phyloP scores from a whole-genome alignment of 768 basidiomycete species.

The Boletus eberwhitei region DNA sequence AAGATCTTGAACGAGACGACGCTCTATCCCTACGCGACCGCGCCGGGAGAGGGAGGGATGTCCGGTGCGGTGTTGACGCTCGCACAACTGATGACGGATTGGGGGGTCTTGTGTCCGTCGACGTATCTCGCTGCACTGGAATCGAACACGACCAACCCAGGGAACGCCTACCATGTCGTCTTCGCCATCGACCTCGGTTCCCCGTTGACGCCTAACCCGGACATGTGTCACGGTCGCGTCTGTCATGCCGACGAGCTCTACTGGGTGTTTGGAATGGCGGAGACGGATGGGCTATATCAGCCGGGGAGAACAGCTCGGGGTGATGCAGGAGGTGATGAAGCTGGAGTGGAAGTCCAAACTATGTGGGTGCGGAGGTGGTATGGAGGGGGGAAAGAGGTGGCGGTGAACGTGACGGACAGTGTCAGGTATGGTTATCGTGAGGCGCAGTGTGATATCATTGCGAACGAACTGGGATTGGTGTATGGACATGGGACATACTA shows the following conservation, averaged over 20 bases:
- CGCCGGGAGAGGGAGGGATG: background rate
- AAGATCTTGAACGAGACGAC: constrained; percentile 11
- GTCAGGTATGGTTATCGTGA: constrained; percentile 4
- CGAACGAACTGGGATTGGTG: constrained; percentile 6
- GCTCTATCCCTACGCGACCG: constrained; percentile 19
- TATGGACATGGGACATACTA: constrained; percentile 1
- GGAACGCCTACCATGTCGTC: too few relatives aligned
- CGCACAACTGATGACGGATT: constrained; percentile 13
- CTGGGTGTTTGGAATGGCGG: too few relatives aligned
- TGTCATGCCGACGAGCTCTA: too few relatives aligned
- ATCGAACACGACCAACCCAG: too few relatives aligned
- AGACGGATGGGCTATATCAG: constrained; percentile 14
- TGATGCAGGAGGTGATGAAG: constrained; percentile 7
- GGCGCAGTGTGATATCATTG: constrained; percentile 9
- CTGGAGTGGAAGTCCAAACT: constrained; percentile 19
- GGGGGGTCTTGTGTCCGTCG: background rate
- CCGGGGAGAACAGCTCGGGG: background rate
- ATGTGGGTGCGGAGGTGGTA: constrained; percentile 9
- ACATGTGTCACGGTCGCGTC: constrained; percentile 9
- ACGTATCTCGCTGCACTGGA: too few relatives aligned
- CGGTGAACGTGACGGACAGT: constrained; percentile 7
- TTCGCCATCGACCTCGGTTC: background rate
- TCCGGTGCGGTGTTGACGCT: too few relatives aligned
- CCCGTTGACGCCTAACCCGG: constrained; percentile 13
- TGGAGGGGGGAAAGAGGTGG: background rate